These are phyloP conservation scores for Neospora caninum DNA, from an alignment of 169 alveolate species.

Conservation along the genomic window DNA sequence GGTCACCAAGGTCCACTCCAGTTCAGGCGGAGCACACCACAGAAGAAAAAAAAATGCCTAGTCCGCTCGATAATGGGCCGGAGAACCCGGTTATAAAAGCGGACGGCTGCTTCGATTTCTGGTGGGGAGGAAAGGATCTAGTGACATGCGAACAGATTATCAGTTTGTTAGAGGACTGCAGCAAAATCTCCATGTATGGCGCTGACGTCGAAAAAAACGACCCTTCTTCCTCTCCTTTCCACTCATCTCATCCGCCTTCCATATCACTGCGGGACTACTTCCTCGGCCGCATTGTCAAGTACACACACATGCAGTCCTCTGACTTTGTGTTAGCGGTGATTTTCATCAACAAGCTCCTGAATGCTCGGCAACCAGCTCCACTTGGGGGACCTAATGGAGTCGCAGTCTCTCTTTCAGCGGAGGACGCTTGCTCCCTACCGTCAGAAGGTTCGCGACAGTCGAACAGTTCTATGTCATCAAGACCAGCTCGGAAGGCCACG, in stretches of 20 bases:
- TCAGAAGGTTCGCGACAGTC: neutral
- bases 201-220: slow-evolving; percentile 8
- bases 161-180: slow-evolving; percentile 11
- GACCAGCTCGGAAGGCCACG: neutral
- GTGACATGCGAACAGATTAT: slow-evolving; percentile 34
- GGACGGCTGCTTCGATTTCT: slow-evolving; percentile 26
- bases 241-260: slow-evolving; percentile 24
- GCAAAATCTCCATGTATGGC: slow-evolving; percentile 23
- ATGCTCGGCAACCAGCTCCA: neutral
- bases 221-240: slow-evolving; percentile 33
- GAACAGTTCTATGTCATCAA: neutral
- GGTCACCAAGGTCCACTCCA: too few species aligned
- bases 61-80: too few species aligned
- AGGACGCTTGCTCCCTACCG: neutral
- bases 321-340: slow-evolving; percentile 35
- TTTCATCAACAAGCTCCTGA: slow-evolving; percentile 16
- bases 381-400: neutral
- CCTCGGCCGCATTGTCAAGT: slow-evolving; percentile 37
- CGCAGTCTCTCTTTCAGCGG: neutral
- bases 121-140: slow-evolving; percentile 2
- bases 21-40: too few species aligned
- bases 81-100: neutral
- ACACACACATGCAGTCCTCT: slow-evolving; percentile 17
- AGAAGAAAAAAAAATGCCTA: too few species aligned
- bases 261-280: slow-evolving; percentile 33